A percentile compares a stretch with the other conserved stretches of the same genome.
Conservation (phyloP, 176 grass and related monocot species). For the Rhynchospora tenuis region DNA sequence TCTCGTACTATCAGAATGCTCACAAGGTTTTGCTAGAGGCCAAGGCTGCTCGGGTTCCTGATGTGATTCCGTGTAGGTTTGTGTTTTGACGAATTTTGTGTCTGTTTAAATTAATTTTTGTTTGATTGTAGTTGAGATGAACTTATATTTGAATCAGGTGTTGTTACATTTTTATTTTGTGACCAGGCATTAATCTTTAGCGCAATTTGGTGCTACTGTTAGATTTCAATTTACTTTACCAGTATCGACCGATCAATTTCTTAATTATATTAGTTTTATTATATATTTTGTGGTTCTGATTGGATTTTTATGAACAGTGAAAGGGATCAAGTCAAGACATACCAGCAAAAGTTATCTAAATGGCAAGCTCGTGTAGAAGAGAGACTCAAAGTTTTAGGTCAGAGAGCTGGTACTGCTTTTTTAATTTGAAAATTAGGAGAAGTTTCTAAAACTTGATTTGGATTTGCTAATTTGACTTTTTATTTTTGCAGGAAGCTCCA, state of each 20-base stretch:
- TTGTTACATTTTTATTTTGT: neutral
- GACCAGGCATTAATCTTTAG: neutral
- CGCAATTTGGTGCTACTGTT: neutral
- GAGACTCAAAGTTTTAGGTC: constrained; percentile 53
- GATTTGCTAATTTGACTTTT: constrained; percentile 2
- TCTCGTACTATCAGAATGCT: constrained; percentile 75
- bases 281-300: neutral
- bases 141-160: neutral
- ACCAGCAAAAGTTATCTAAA: constrained; percentile 90
- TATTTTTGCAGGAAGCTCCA: constrained; percentile 2
- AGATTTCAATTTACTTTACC: neutral
- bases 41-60: constrained; percentile 77
- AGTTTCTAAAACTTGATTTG: neutral
- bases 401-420: constrained; percentile 49
- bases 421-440: neutral
- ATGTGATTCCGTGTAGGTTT: constrained; percentile 66
- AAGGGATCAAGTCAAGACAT: constrained; percentile 55
- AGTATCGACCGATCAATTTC: neutral
- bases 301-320: constrained; percentile 41
- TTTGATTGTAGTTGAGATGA: neutral
- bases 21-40: constrained; percentile 75
- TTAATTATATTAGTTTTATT: neutral
- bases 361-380: constrained; percentile 82
- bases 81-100: neutral
- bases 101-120: neutral